phyloP scores from a whole-genome alignment of 257 asterid genomes.

The Nicotiana undulata region DNA sequence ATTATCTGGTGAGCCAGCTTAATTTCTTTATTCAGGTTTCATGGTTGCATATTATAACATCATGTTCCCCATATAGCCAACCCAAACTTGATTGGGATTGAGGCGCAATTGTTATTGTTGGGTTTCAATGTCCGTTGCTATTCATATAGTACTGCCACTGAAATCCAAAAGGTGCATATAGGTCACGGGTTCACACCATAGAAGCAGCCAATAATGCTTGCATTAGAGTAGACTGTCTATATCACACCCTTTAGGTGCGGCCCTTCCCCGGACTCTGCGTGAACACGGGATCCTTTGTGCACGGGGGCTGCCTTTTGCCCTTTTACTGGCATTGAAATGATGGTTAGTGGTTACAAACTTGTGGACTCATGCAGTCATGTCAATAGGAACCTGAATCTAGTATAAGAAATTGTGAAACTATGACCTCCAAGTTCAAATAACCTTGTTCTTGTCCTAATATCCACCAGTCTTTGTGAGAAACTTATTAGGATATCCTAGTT shows the following conservation, averaged over 20 bases:
- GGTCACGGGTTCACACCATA: no score
- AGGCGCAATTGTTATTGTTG: neutral
- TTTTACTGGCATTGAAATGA: neutral
- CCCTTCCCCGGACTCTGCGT: no score
- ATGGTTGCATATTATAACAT: neutral
- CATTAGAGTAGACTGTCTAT: no score
- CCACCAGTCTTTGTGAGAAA: neutral
- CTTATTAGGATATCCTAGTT: neutral
- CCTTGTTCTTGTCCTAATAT: neutral
- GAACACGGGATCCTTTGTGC: no score
- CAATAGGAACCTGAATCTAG: neutral
- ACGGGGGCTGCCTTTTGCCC: no score
- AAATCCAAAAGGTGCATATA: no score
- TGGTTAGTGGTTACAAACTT: neutral
- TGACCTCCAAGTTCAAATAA: neutral
- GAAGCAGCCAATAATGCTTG: no score
- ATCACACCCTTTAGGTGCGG: no score
- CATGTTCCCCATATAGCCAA: no score
- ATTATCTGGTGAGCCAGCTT: slow-evolving; percentile 45
- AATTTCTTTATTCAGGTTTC: neutral
- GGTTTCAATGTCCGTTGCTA: neutral
- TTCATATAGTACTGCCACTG: neutral
- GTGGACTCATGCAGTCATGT: neutral
- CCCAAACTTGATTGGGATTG: no score
- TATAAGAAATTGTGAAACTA: neutral